Conservation (phyloP, 768 basidiomycete species). For the Ramaria rubella region DNA sequence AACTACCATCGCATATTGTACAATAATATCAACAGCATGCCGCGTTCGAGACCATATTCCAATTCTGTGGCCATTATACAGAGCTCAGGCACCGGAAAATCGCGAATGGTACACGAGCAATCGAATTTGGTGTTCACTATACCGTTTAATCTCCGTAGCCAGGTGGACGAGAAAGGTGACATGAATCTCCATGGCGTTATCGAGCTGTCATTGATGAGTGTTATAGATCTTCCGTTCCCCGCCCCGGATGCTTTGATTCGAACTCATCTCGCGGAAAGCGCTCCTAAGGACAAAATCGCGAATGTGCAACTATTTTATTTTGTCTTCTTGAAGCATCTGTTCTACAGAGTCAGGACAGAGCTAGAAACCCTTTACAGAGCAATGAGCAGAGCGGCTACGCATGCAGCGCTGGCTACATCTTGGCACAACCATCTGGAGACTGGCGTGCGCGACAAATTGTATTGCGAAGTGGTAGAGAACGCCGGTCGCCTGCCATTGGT, state of each 20-base stretch:
- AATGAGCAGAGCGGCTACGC: neutral
- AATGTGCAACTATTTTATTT: neutral
- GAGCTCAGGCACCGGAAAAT: conserved; percentile 22
- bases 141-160: conserved; percentile 22
- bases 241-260: neutral
- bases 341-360: neutral
- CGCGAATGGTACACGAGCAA: conserved; percentile 22
- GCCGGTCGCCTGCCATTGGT: neutral
- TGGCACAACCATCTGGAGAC: neutral
- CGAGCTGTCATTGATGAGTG: neutral
- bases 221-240: neutral
- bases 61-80: conserved; percentile 6
- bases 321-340: neutral
- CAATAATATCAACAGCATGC: neutral
- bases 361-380: neutral
- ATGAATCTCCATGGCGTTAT: no score
- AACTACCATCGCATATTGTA: neutral
- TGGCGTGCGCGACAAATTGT: neutral
- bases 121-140: conserved; percentile 19
- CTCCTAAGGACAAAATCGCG: neutral
- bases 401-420: neutral
- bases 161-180: neutral
- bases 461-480: neutral
- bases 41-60: neutral
- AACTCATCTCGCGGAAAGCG: neutral